Evolutionary conservation across 176 grass and related monocot species (phyloP).

Genomic region (Cenchrus purpureus): DNA sequence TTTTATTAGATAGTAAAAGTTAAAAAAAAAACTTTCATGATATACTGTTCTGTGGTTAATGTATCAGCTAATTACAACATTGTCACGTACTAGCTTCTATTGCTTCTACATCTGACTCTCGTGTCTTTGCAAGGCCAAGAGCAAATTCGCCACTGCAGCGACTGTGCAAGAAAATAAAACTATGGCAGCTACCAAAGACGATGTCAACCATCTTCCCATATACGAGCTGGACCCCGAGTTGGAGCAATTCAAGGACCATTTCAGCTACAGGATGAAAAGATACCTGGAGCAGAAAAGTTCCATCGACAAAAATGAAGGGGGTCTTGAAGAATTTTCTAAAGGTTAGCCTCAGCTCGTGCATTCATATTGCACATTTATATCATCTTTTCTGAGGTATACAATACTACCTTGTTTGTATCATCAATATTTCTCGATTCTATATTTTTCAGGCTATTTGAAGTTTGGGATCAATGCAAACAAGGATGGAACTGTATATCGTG

Average conservation of each 20-base stretch:
- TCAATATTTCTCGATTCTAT: constrained; percentile 15
- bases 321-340: constrained; percentile 78
- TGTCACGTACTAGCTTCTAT: background rate
- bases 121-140: constrained; percentile 57
- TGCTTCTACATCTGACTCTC: background rate
- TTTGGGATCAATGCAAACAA: constrained; percentile 82
- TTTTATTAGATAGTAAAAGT: background rate
- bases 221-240: constrained; percentile 68
- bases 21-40: background rate
- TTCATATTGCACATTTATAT: background rate
- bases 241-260: constrained; percentile 74
- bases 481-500: constrained; percentile 72
- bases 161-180: constrained; percentile 41
- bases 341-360: constrained; percentile 46
- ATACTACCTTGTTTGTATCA: background rate
- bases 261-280: constrained; percentile 68
- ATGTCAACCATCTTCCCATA: constrained; percentile 53
- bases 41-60: background rate
- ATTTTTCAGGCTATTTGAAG: constrained; percentile 78
- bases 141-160: constrained; percentile 49
- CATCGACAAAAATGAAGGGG: constrained; percentile 75
- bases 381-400: background rate
- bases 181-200: constrained; percentile 45
- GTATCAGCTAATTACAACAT: background rate
- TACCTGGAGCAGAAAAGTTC: constrained; percentile 64